Percentiles rank a stretch among this genome's conserved stretches.
Conservation (phyloP, 73 alveolate genomes). For the Paramecium bursaria region DNA sequence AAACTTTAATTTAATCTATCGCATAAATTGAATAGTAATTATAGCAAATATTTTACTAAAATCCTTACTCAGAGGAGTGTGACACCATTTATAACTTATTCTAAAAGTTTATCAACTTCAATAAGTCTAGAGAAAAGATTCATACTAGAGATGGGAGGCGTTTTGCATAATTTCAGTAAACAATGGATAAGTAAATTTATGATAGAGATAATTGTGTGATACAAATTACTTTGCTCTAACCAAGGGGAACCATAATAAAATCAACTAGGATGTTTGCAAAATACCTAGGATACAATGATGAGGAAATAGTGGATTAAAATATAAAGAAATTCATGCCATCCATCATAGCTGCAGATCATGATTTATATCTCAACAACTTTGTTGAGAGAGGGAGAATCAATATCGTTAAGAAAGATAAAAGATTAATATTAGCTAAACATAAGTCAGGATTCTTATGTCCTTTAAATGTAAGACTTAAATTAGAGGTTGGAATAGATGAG, state of each 20-base stretch:
- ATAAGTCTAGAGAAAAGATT: constrained; percentile 5
- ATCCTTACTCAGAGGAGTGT: constrained; percentile 24
- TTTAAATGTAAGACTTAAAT: constrained; percentile 21
- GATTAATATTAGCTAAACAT: constrained; percentile 1
- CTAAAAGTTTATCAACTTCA: constrained; percentile 16
- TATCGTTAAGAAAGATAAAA: not conserved
- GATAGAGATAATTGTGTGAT: constrained; percentile 50
- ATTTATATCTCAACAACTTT: constrained; percentile 31
- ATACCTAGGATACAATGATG: constrained; percentile 14
- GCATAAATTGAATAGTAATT: not conserved
- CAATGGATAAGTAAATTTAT: constrained; percentile 3
- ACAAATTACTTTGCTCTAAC: constrained; percentile 39
- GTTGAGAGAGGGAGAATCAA: constrained; percentile 53
- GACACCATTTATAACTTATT: constrained; percentile 36
- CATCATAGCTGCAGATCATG: constrained; percentile 40
- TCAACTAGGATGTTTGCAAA: constrained; percentile 3
- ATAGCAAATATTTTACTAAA: not conserved
- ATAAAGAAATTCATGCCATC: constrained; percentile 37
- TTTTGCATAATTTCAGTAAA: constrained; percentile 1
- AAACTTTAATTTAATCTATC: not conserved
- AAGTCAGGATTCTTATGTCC: constrained; percentile 15
- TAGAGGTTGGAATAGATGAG: not conserved
- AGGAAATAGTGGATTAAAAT: constrained; percentile 32
- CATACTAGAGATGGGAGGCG: constrained; percentile 22
- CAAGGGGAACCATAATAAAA: constrained; percentile 41